Base-by-base conservation (phyloP, 192 early-diverging fungal genomes). In the Dimargaris cristalligena region DNA sequence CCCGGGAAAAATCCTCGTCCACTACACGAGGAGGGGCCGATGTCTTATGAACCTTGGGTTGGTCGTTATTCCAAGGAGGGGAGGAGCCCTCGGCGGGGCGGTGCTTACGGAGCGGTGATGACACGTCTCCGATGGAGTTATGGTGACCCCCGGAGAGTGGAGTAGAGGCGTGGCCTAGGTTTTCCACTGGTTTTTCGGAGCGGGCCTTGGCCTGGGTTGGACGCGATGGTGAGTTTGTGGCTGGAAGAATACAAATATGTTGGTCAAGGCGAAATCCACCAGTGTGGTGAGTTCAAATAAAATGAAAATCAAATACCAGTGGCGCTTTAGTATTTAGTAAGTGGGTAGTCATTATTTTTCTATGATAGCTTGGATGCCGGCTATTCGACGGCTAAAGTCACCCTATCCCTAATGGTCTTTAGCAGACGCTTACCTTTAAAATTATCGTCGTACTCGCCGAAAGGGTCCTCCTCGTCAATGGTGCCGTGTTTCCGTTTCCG, bases 1-100 rank as follows among this genome's bases (percentile, higher is more conserved):
- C 79, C 22, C 76, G 75, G 31, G 80, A 80, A 69, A 80, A 82
- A 52, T 82, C 80, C 22, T 81, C 79, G 57, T 78, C 63, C 41
- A 78, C 67, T 11, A 67, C 46, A 6, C 30, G 26, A 23, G 20
- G 50, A 16, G 8, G 38, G 28, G 14, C 28, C 38, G 8, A 16
- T 16, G 50, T 52, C 30, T 52, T 52, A 52, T 18, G 38, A 41
- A 10, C 16, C 38, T 41, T 6, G 38, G 38, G 16, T 16, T 6
- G 38, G 8, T 6, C 16, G 8, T 18, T 25, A 2, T 52, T 16
- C 50, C 30, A 26, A 14, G 50, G 23, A 25, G 16, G 2, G 14
- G 50, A 2, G 50, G 50, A 2, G 23, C 22, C 28, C 6, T 26
- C 14, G 23, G 26, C 50, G 20, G 25, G 6, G 50, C 20, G 6